Conservation (phyloP, 1,284 basidiomycete species). For the Pterulicium gracile region DNA sequence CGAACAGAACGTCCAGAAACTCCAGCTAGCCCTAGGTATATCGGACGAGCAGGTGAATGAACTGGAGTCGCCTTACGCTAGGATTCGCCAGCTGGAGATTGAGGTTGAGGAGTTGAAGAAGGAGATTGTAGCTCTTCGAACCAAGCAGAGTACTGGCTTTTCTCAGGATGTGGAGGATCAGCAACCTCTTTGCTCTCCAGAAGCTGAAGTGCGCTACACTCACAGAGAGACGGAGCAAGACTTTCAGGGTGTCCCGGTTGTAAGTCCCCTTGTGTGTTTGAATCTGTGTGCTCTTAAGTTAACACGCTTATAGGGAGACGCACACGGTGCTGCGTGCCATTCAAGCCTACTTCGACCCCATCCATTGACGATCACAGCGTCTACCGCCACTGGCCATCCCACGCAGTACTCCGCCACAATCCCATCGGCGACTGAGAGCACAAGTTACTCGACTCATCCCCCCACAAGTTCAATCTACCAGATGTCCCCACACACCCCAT, state of each 20-base stretch:
- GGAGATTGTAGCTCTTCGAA: slow-evolving; percentile 34
- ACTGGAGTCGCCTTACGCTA: slow-evolving; percentile 54
- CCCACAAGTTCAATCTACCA: slow-evolving; percentile 41
- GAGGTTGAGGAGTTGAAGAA: slow-evolving; percentile 57
- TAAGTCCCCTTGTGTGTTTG: too few relatives aligned
- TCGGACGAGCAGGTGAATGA: slow-evolving; percentile 59
- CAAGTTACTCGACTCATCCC: slow-evolving; percentile 23
- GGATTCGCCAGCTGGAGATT: slow-evolving; percentile 67
- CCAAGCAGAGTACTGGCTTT: too few relatives aligned
- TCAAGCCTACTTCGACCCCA: too few relatives aligned
- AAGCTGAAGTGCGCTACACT: too few relatives aligned
- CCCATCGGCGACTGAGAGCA: slow-evolving; percentile 24
- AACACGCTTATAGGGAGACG: too few relatives aligned
- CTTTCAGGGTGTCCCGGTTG: too few relatives aligned
- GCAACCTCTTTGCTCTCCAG: too few relatives aligned
- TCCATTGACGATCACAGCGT: background rate
- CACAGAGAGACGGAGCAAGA: too few relatives aligned
- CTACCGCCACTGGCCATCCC: too few relatives aligned
- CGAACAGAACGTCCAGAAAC: slow-evolving; percentile 71
- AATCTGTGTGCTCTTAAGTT: too few relatives aligned
- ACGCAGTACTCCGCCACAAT: too few relatives aligned
- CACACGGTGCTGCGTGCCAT: background rate
- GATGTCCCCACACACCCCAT: slow-evolving; percentile 50
- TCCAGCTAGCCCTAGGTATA: slow-evolving; percentile 60
- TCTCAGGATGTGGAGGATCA: too few relatives aligned